phyloP scores from a whole-genome alignment of 768 basidiomycete genomes.

The Pleurotus tuber-regium region DNA sequence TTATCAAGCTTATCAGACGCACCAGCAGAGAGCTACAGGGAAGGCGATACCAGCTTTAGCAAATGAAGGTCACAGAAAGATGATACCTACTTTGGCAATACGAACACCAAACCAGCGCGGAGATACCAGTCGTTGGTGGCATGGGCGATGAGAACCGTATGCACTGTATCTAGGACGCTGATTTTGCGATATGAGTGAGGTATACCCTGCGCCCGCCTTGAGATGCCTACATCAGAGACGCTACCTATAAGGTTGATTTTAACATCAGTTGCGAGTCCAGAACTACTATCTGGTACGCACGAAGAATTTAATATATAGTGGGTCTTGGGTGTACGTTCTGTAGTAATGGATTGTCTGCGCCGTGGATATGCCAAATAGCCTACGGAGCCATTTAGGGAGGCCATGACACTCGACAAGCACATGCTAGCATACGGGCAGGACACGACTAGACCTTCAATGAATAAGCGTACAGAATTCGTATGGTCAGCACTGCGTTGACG shows the following conservation, averaged over 20 bases:
- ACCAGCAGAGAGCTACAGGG: background rate
- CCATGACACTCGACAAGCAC: background rate
- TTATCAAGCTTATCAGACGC: no score
- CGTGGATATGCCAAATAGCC: background rate
- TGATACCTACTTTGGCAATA: background rate
- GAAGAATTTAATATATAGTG: background rate
- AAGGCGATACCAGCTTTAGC: background rate
- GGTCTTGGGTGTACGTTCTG: background rate
- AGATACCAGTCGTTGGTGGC: background rate
- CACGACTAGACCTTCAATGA: background rate
- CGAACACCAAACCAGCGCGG: background rate
- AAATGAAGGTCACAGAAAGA: background rate
- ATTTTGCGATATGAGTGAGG: background rate
- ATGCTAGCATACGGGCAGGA: background rate
- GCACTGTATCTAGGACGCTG: background rate
- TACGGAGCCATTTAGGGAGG: background rate
- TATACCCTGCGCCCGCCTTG: no score
- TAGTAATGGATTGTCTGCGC: background rate
- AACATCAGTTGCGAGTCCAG: background rate
- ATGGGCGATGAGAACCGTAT: background rate
- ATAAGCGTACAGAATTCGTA: background rate
- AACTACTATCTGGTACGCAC: background rate
- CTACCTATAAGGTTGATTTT: background rate
- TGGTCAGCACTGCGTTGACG: background rate
- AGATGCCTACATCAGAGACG: background rate